These are phyloP conservation scores for Amanita rubescens DNA, from an alignment of 768 basidiomycete genomes.

Conservation along the genomic window DNA sequence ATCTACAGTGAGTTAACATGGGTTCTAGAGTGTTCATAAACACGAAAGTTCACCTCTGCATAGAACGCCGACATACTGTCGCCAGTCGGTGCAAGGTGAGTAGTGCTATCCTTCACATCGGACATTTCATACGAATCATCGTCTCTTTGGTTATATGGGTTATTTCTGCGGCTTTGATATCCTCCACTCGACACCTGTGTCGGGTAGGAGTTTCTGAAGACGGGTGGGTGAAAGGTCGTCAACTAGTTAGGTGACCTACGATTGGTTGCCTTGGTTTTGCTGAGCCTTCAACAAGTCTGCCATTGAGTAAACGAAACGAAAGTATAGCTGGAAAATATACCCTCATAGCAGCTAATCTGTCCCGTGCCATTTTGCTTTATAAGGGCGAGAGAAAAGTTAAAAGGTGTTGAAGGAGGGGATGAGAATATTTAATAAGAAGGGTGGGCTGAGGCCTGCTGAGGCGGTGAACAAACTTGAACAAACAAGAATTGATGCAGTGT, in stretches of 20 bases:
- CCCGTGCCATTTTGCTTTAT: constrained; percentile 64
- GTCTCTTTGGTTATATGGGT: constrained; percentile 66
- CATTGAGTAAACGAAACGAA: constrained; percentile 7
- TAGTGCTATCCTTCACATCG: constrained; percentile 52
- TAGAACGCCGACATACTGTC: constrained; percentile 69
- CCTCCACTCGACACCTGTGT: constrained; percentile 54
- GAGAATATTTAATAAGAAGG: constrained; percentile 13
- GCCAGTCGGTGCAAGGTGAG: constrained; percentile 35
- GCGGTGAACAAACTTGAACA: constrained; percentile 1
- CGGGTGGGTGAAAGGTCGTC: constrained; percentile 10
- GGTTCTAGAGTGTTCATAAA: constrained; percentile 31
- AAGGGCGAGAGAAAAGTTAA: constrained; percentile 2
- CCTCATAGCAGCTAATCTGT: constrained; percentile 85
- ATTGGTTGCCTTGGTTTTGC: constrained; percentile 50
- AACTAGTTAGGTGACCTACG: constrained; percentile 28
- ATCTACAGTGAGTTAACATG: constrained; percentile 38
- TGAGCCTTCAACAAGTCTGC: constrained; percentile 44
- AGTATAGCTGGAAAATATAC: constrained; percentile 30
- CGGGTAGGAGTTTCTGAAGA: constrained; percentile 52
- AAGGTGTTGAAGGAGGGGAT: constrained; percentile 16
- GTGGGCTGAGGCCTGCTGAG: constrained; percentile 2
- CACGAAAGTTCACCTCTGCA: constrained; percentile 45
- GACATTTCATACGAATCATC: constrained; percentile 66
- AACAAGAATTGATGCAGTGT: background rate
- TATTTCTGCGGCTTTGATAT: constrained; percentile 41